Percentiles rank a stretch among this genome's conserved stretches.
Conservation (phyloP, 176 grass and related monocot species). For the Phyllostachys edulis region DNA sequence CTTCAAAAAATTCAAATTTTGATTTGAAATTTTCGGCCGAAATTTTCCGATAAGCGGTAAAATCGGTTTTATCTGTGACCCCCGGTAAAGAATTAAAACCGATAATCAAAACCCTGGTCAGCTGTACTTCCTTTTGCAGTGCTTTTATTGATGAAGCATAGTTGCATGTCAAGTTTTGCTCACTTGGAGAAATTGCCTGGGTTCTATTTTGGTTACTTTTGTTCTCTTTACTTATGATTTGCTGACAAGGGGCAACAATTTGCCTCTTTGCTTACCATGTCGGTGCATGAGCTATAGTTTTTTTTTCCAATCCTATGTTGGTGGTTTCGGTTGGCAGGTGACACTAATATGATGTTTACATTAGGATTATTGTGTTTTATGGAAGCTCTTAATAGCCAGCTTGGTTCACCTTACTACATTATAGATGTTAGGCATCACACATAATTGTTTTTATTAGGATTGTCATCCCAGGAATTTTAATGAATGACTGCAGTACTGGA, state of each 20-base stretch:
- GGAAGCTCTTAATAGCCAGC: background rate
- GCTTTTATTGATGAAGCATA: background rate
- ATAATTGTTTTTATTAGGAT: background rate
- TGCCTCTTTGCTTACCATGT: background rate
- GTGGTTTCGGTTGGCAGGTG: background rate
- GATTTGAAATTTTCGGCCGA: too few species aligned
- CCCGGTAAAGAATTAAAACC: too few species aligned
- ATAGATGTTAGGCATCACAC: background rate
- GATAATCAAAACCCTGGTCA: background rate
- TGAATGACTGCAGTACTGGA: background rate
- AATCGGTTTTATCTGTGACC: too few species aligned
- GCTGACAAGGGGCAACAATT: background rate
- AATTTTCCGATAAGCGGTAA: too few species aligned
- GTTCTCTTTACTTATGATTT: background rate
- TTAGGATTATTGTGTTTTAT: background rate
- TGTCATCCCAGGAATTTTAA: background rate
- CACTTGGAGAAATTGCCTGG: background rate
- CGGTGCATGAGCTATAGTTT: background rate
- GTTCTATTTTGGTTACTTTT: background rate
- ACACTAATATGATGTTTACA: background rate
- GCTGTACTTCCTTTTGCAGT: background rate
- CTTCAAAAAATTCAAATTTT: too few species aligned
- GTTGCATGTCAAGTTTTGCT: conserved; percentile 12
- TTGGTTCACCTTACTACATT: background rate
- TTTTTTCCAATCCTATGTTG: background rate